phyloP scores from a whole-genome alignment of 495 filamentous ascomycete species.

The Neurospora sp. region DNA sequence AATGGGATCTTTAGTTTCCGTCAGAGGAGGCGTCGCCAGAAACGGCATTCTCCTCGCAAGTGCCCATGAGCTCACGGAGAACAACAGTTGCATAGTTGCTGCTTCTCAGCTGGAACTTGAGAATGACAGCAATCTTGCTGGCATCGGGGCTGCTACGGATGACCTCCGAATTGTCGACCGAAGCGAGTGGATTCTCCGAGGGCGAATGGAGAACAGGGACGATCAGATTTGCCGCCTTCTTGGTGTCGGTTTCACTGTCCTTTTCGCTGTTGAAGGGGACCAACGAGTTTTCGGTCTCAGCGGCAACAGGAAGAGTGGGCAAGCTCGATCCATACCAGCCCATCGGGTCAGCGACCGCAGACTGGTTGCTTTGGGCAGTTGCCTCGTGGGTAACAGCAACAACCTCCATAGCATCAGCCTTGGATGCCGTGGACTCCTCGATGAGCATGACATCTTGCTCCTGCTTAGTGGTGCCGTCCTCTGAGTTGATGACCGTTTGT shows the following conservation, averaged over 20 bases:
- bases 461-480: background rate
- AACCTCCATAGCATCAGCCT: background rate
- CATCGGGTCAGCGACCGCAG: background rate
- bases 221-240: constrained; percentile 3
- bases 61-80: constrained; percentile 61
- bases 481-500: background rate
- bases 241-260: background rate
- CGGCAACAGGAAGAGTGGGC: background rate
- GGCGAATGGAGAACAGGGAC: constrained; percentile 11
- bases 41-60: background rate
- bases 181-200: constrained; percentile 17
- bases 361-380: background rate
- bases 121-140: constrained; percentile 64
- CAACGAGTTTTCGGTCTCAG: background rate
- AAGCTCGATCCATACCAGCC: constrained; percentile 3
- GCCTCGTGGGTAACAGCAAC: background rate
- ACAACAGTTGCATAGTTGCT: constrained; percentile 96
- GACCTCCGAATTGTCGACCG: background rate
- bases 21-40: background rate
- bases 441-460: background rate
- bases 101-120: constrained; percentile 74
- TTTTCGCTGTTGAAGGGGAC: background rate
- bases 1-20: background rate
- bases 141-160: constrained; percentile 11
- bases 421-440: background rate